phyloP scores from a whole-genome alignment of 2,329 filamentous ascomycete genomes.

The Colletotrichum navitas region DNA sequence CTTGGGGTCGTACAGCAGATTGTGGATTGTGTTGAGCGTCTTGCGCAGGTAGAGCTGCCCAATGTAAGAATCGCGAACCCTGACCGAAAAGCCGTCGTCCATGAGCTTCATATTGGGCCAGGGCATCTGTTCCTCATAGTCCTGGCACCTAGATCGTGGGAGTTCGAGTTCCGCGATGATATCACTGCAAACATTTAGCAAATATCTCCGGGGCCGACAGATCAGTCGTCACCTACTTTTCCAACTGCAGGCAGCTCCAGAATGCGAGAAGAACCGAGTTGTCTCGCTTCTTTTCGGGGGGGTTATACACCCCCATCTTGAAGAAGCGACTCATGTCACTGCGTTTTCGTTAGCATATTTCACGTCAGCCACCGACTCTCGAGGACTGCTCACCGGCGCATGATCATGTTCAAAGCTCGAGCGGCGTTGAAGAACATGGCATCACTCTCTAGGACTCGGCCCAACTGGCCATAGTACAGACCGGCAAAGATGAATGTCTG shows the following conservation, averaged over 20 bases:
- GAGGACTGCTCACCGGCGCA: conserved; percentile 72
- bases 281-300: conserved; percentile 61
- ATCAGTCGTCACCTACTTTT: conserved; percentile 70
- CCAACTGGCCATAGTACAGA: conserved; percentile 90
- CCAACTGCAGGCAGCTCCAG: conserved; percentile 94
- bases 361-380: too few relatives aligned
- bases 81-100: conserved; percentile 57
- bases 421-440: conserved; percentile 70
- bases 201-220: too few relatives aligned
- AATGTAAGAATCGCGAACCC: conserved; percentile 70
- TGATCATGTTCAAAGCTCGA: conserved; percentile 75
- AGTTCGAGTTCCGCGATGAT: conserved; percentile 86
- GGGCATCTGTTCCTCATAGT: conserved; percentile 73
- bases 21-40: conserved; percentile 73
- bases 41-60: conserved; percentile 75
- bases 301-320: conserved; percentile 52
- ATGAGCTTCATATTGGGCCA: conserved; percentile 69
- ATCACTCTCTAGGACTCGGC: conserved; percentile 87
- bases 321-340: conserved; percentile 65
- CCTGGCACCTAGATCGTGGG: conserved; percentile 71
- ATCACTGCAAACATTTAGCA: conserved; percentile 68
- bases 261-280: conserved; percentile 83
- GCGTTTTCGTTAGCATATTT: conserved; percentile 4
- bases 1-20: conserved; percentile 64
- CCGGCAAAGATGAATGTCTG: conserved; percentile 88